A percentile compares a stretch with the other conserved stretches of the same genome.
phyloP scores from a whole-genome alignment of 1,284 basidiomycete genomes.

The Trametes versicolor region DNA sequence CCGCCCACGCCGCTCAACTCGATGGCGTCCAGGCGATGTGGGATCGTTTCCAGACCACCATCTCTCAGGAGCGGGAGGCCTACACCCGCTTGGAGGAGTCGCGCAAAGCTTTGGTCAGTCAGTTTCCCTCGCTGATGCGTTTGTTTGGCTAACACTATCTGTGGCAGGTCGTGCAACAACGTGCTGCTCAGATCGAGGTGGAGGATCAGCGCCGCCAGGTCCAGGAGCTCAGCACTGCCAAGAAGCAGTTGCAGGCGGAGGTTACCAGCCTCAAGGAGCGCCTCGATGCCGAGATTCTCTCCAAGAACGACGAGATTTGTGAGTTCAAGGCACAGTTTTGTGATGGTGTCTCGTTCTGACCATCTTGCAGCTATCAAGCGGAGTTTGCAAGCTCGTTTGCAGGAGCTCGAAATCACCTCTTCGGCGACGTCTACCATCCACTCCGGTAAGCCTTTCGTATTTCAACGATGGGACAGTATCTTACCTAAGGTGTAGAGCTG shows the following conservation, averaged over 20 bases:
- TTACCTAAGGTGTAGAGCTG: slow-evolving; percentile 53
- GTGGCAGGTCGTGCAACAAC: slow-evolving; percentile 70
- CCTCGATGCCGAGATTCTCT: slow-evolving; percentile 59
- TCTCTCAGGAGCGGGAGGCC: slow-evolving; percentile 67
- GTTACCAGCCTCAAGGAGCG: slow-evolving; percentile 63
- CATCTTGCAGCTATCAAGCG: slow-evolving; percentile 60
- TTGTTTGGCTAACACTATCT: slow-evolving; percentile 7
- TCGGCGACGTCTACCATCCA: slow-evolving; percentile 68
- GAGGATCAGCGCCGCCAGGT: slow-evolving; percentile 70
- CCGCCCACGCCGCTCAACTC: slow-evolving; percentile 68
- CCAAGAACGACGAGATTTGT: slow-evolving; percentile 71
- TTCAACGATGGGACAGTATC: background rate
- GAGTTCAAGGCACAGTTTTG: slow-evolving; percentile 30
- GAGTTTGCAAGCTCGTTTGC: slow-evolving; percentile 67
- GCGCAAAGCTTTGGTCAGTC: slow-evolving; percentile 72
- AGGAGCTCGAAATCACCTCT: slow-evolving; percentile 73
- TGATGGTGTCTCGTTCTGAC: slow-evolving; percentile 9
- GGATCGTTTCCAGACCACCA: slow-evolving; percentile 73
- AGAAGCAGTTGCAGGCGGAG: slow-evolving; percentile 69
- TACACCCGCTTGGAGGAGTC: slow-evolving; percentile 75
- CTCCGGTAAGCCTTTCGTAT: slow-evolving; percentile 53
- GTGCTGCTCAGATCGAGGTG: slow-evolving; percentile 69
- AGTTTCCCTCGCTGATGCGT: background rate
- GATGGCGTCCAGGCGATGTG: slow-evolving; percentile 74
- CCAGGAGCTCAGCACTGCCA: slow-evolving; percentile 63